A percentile compares a stretch with the other conserved stretches of the same genome.
These are phyloP conservation scores for Auricularia heimuer DNA, from an alignment of 768 basidiomycete genomes.

Conservation along the genomic window DNA sequence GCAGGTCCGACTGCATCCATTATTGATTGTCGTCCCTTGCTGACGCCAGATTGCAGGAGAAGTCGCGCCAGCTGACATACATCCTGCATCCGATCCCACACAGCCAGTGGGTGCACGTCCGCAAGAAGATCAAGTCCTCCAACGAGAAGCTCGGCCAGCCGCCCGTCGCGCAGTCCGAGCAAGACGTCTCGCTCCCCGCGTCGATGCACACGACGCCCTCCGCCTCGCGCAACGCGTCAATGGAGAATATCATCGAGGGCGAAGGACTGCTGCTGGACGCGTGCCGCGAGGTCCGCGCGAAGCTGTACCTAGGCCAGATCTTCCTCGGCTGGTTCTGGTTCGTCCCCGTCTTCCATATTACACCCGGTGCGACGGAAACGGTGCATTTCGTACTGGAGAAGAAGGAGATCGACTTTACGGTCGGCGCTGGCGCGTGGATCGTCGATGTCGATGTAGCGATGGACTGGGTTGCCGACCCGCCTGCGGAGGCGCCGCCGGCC, in stretches of 20 bases:
- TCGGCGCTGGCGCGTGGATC: conserved; percentile 60
- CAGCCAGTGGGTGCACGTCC: conserved; percentile 11
- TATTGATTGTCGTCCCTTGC: background rate
- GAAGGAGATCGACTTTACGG: conserved; percentile 67
- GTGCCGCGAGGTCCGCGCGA: conserved; percentile 56
- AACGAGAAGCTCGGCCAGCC: conserved; percentile 32
- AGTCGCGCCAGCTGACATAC: conserved; percentile 9
- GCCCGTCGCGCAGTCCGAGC: conserved; percentile 22
- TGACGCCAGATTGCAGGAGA: background rate
- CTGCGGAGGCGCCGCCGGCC: background rate
- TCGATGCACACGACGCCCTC: background rate
- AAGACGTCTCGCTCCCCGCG: conserved; percentile 15
- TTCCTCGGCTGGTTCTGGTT: conserved; percentile 84
- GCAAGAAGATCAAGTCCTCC: conserved; percentile 20
- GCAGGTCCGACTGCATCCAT: background rate
- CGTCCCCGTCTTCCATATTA: conserved; percentile 74
- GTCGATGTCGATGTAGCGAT: conserved; percentile 58
- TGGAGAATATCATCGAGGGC: conserved; percentile 1
- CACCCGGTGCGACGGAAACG: conserved; percentile 21
- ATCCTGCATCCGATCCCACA: conserved; percentile 10
- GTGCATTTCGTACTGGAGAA: conserved; percentile 37
- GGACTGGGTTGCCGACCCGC: conserved; percentile 29
- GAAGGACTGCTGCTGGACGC: conserved; percentile 53
- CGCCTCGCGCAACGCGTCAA: background rate
- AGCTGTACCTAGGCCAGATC: conserved; percentile 67